Evolutionary conservation across 2,329 filamentous ascomycete species (phyloP).

Genomic region (Botrytis galanthina): DNA sequence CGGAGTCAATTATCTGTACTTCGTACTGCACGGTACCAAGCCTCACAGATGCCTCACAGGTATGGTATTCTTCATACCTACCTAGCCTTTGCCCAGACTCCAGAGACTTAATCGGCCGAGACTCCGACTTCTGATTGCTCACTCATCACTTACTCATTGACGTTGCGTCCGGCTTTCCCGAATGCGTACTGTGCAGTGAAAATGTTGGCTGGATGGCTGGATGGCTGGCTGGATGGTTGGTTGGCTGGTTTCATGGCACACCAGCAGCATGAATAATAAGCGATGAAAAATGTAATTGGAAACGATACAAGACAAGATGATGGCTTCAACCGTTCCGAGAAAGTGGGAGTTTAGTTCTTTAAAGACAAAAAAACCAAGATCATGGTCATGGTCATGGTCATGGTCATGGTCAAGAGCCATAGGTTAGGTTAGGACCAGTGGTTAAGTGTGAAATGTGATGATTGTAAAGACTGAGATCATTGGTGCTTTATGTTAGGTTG

Average conservation of each 20-base stretch:
- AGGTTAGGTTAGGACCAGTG: neutral
- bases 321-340: neutral
- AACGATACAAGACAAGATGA: neutral
- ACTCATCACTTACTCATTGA: neutral
- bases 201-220: neutral
- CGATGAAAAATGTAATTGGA: slow-evolving; percentile 1
- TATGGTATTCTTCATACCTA: neutral
- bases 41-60: neutral
- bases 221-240: neutral
- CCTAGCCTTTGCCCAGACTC: neutral
- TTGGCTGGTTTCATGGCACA: neutral
- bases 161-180: slow-evolving; percentile 4
- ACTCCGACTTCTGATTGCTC: neutral
- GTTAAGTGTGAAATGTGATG: slow-evolving; percentile 1
- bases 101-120: neutral
- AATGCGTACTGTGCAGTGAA: neutral
- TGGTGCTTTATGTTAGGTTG: slow-evolving; percentile 12
- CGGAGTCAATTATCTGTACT: neutral
- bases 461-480: neutral
- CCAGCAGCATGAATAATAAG: slow-evolving; percentile 1
- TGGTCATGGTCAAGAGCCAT: neutral
- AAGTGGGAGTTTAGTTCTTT: slow-evolving; percentile 8
- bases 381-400: neutral
- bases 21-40: neutral
- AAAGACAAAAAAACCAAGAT: neutral